Base-by-base conservation (phyloP, 129 eudicot genomes). In the Artemisia annua region DNA sequence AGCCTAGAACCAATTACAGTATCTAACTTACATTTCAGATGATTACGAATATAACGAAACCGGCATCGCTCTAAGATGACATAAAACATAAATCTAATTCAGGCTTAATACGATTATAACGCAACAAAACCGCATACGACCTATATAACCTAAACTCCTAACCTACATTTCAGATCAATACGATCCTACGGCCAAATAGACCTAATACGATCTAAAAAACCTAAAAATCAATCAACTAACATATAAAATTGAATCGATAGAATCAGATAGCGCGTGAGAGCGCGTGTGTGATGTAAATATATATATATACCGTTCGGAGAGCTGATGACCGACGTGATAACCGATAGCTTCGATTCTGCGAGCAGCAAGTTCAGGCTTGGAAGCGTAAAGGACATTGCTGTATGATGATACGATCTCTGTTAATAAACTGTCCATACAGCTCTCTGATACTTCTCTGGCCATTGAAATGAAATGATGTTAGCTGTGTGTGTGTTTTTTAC, bases 351-450 rank as follows among this genome's bases (percentile, higher is more conserved):
- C 98, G 75, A 92, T 89, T 69, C 96, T 79, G 44, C 89, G 95
- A 48, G 98, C 96, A 56, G 98, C 98, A 75, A 92, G 96, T 22
- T 92, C 98, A 7, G 98, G 98, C 83, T 89, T 92, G 72, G 66
- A 58, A 48, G 88, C 96, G 78, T 89, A 92, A 70, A 89, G 79
- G 1, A 89, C 89, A 76, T 79, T 81, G 78, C 80, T 35, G 49
- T 92, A 92, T 2, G 84, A 82, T 43, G 96, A 87, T 0, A 92
- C 90, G 16, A 85, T 85, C 83, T 92, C 98, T 6, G 90, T 90
- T 26, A 89, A 79, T 69, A 92, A 67, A 73, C 94, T 92, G 78
- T 92, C 96, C 71, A 92, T 83, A 69, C 96, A 89, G 79, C 98
- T 92, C 75, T 85, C 96, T 7, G 98, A 76, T 78, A 92, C 96